Conservation (phyloP, 2,329 filamentous ascomycete genomes). For the Cladosporium sp. region DNA sequence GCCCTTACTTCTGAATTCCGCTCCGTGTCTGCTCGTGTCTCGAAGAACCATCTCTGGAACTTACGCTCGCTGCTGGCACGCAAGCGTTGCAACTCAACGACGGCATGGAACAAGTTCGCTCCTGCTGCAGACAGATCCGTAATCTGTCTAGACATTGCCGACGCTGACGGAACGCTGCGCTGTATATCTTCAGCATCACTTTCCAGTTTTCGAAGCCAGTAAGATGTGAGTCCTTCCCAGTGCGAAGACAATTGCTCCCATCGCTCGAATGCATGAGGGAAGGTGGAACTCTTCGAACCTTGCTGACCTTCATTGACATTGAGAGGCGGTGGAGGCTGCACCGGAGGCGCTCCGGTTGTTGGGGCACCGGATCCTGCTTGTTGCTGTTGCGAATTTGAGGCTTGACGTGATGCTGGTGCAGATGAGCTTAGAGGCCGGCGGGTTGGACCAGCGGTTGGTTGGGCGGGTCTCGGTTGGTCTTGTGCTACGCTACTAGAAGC, state of each 20-base stretch:
- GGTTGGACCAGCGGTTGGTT: slow-evolving; percentile 14
- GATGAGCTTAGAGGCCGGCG: slow-evolving; percentile 7
- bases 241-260: slow-evolving; percentile 97
- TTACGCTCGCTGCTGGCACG: slow-evolving; percentile 95
- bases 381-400: slow-evolving; percentile 16
- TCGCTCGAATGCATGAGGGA: slow-evolving; percentile 94
- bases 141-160: slow-evolving; percentile 88
- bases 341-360: slow-evolving; percentile 17
- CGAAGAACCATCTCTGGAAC: slow-evolving; percentile 98
- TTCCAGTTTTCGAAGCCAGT: slow-evolving; percentile 92
- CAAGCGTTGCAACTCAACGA: slow-evolving; percentile 90
- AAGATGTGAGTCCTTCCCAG: slow-evolving; percentile 95
- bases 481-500: slow-evolving; percentile 19
- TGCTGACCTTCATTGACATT: slow-evolving; percentile 18
- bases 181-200: slow-evolving; percentile 84
- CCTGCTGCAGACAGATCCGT: slow-evolving; percentile 96
- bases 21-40: slow-evolving; percentile 85
- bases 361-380: slow-evolving; percentile 15
- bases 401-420: slow-evolving; percentile 20
- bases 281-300: slow-evolving; percentile 56
- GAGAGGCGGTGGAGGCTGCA: slow-evolving; percentile 14
- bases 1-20: slow-evolving; percentile 76
- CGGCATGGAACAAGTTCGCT: slow-evolving; percentile 94
- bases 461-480: slow-evolving; percentile 24
- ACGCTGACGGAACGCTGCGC: slow-evolving; percentile 69